Evolutionary conservation across 768 basidiomycete genomes (phyloP), one percentile per base, ranked within the genome.

Genomic region (Trametes villosa): DNA sequence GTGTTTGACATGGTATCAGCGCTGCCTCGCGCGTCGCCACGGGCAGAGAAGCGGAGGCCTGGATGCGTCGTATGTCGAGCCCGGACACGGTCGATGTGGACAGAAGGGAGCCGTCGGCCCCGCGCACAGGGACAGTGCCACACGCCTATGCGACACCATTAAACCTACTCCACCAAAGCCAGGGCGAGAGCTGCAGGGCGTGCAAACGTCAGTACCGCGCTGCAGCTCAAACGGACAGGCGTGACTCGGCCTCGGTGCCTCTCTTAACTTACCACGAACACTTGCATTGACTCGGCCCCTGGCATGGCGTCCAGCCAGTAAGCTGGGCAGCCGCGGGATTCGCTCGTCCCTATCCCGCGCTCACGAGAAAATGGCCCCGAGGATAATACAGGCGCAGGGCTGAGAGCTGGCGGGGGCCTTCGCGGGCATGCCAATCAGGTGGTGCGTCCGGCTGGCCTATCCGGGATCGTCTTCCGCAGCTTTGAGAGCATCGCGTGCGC

Each of bases 91-190:
- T 22, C 38, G 36, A 31, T 20, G n/a, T 49, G 33, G 22, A 34
- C 34, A 26, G 29, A 42, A 42, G 20, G 31, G 36, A 40, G 38
- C 56, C 20, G 29, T 30, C 20, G 15, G n/a, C n/a, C 34, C 48
- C 56, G 36, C 47, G 18, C 6, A 11, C 9, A 29, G 22, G 29
- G 33, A 11, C 47, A 24, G 17, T 33, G 36, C 36, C 18, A 20
- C 38, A 49, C 47, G 56, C 38, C 22, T 36, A 48, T 12, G 22
- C 27, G 45, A 34, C 13, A n/a, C 38, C 29, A 9, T 29, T 42
- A 38, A 57, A 57, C 56, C 48, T 41, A 41, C 47, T 49, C 56
- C 56, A 30, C 47, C 41, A 22, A 29, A 47, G 38, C 56, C 56
- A 30, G 46, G 56, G 26, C 56, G 26, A 49, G 56, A 57, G n/a